These are phyloP conservation scores for Melampsora americana DNA, from an alignment of 1,284 basidiomycete species.

Conservation along the genomic window DNA sequence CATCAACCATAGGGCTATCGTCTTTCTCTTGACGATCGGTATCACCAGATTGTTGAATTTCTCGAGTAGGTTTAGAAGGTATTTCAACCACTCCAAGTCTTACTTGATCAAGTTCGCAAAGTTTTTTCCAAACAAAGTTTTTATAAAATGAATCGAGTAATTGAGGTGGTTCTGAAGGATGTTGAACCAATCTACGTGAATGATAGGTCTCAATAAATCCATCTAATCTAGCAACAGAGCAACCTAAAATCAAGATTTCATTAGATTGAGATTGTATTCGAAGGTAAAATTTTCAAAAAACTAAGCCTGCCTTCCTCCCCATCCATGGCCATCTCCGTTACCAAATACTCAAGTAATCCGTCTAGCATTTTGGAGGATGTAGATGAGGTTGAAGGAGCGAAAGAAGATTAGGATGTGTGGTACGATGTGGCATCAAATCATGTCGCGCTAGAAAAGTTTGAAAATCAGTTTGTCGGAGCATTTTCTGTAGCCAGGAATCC, in stretches of 20 bases:
- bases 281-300: neutral
- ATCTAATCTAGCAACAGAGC: slow-evolving; percentile 38
- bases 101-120: slow-evolving; percentile 42
- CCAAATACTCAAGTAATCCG: slow-evolving; percentile 24
- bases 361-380: slow-evolving; percentile 17
- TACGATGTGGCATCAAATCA: too few relatives aligned
- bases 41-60: neutral
- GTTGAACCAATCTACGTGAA: slow-evolving; percentile 13
- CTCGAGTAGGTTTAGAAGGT: neutral
- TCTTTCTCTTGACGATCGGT: neutral
- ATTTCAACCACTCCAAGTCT: slow-evolving; percentile 33
- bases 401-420: too few relatives aligned
- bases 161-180: slow-evolving; percentile 34
- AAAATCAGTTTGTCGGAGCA: too few relatives aligned
- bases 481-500: too few relatives aligned
- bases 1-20: neutral
- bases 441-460: too few relatives aligned
- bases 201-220: slow-evolving; percentile 42
- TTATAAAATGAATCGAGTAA: slow-evolving; percentile 31
- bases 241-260: slow-evolving; percentile 27
- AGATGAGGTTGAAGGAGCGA: too few relatives aligned
- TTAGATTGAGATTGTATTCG: neutral
- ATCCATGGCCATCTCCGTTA: slow-evolving; percentile 45
- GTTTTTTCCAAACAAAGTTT: slow-evolving; percentile 41
- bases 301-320: slow-evolving; percentile 37